Conservation (phyloP, 2,329 filamentous ascomycete genomes). For the Colletotrichum paranaense region DNA sequence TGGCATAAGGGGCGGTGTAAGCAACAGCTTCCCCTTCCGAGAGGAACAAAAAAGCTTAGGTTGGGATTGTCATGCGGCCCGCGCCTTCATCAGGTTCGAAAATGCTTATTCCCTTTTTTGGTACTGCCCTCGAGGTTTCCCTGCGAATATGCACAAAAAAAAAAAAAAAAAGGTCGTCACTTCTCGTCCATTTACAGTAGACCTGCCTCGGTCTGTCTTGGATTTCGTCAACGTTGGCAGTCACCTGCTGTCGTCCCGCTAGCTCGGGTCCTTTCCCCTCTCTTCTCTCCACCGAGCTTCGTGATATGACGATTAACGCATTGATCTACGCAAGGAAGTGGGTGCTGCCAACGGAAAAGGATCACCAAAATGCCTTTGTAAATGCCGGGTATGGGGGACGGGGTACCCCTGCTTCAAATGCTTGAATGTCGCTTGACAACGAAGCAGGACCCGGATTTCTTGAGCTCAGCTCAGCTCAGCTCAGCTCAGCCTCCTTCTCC, state of each 20-base stretch:
- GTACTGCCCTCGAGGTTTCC: no score
- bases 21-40: no score
- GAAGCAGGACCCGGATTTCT: neutral
- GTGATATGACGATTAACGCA: neutral
- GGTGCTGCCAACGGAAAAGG: neutral
- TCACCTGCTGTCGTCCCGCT: neutral
- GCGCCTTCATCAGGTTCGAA: no score
- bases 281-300: neutral
- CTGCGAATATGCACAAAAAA: no score
- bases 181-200: neutral
- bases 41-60: no score
- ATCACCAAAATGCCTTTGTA: neutral
- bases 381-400: neutral
- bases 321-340: constrained; percentile 23
- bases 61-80: neutral
- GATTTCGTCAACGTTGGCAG: neutral
- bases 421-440: neutral
- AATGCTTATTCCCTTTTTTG: neutral
- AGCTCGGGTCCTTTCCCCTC: neutral
- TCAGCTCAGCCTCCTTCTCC: neutral
- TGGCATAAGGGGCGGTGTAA: no score
- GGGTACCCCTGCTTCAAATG: neutral
- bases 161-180: neutral
- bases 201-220: neutral
- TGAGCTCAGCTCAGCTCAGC: neutral